Evolutionary conservation across 176 grass and related monocot genomes (phyloP).

Genomic region (Ananas comosus): DNA sequence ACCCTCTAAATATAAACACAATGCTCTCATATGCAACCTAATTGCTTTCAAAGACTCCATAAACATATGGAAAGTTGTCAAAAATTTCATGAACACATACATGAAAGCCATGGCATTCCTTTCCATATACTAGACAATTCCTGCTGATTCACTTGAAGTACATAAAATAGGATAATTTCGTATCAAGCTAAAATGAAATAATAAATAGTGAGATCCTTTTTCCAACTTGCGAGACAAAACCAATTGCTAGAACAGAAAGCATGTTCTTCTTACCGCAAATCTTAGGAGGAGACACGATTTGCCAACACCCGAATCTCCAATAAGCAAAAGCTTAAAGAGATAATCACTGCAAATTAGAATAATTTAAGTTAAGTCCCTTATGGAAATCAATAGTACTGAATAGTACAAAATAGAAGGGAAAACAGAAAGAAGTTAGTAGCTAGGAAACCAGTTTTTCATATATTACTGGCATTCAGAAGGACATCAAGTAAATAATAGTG

Average conservation of each 20-base stretch:
- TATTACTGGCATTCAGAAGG: too few relatives aligned
- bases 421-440: too few relatives aligned
- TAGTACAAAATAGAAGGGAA: background rate
- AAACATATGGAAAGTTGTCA: too few relatives aligned
- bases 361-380: background rate
- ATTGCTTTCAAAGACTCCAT: too few relatives aligned
- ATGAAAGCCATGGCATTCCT: too few relatives aligned
- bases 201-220: background rate
- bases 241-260: background rate
- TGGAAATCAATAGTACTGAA: background rate
- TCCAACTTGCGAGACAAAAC: background rate
- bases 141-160: background rate
- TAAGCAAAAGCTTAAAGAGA: slow-evolving; percentile 16
- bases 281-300: slow-evolving; percentile 15
- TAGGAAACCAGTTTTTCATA: too few relatives aligned
- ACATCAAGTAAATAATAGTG: too few relatives aligned
- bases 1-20: too few relatives aligned
- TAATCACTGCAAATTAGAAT: slow-evolving; percentile 12
- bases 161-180: background rate
- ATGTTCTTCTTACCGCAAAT: slow-evolving; percentile 9
- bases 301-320: slow-evolving; percentile 15
- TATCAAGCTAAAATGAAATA: background rate
- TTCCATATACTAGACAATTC: too few relatives aligned
- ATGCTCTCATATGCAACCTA: too few relatives aligned
- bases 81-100: too few relatives aligned